Evolutionary conservation across 768 basidiomycete species (phyloP), one percentile per base, ranked within the genome.

Genomic region (Galerina marginata): DNA sequence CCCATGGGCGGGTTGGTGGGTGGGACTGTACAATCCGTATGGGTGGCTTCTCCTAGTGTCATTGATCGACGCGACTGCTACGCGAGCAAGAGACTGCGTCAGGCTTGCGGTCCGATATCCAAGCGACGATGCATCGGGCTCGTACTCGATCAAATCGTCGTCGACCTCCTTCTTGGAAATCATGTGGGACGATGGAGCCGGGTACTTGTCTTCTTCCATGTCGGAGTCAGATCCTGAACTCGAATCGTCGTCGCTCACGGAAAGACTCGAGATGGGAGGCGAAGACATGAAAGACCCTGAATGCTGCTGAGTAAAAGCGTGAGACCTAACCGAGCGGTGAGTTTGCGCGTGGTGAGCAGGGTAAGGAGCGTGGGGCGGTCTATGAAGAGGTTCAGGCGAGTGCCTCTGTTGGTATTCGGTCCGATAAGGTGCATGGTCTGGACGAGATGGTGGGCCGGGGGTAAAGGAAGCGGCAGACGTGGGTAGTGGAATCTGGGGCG

Each of bases 201-300:
- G 47, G 56, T 57, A 48, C 23, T 33, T 33, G 16, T 46, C 55
- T 3, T 56, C 63, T 5, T 66, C 66, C 43, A 58, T 62, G 40
- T 72, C 69, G 12, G 70, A 69, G 20, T 60, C 62, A 4, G 64
- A 62, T 2, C 67, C 71, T 9, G 72, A 71, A 16, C 37, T 48
- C 10, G 45, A 48, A 25, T 60, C 59, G 9, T 72, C 69, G n/a
- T 71, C 71, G 43, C 68, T 71, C 46, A 66, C 64, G 4, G 67
- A 66, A 4, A 62, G 60, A 46, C 62, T 46, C 45, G 61, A 58
- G 2, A 58, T 49, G 14, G 61, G 56, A 3, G 61, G 61, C 1
- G 61, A 58, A 12, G 46, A 47, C 39, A 49, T 48, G 20, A 9
- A 44, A 4, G 40, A n/a, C 3, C 26, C 40, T 4, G 47, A 38